Conservation (phyloP, 1,284 basidiomycete species). For the Bondarzewia mesenterica region DNA sequence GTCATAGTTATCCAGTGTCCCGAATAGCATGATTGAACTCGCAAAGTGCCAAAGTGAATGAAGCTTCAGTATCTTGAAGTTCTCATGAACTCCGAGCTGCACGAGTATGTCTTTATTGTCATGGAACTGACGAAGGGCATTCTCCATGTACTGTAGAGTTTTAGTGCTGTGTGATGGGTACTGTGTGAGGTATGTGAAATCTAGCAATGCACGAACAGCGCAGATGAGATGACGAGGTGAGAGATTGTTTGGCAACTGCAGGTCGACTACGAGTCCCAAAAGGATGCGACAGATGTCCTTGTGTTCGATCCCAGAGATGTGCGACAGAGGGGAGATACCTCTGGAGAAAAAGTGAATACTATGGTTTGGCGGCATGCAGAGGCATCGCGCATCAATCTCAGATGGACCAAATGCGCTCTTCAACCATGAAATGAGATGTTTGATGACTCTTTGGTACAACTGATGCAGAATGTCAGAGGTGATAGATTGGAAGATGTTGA, state of each 20-base stretch:
- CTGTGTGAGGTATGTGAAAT: constrained; percentile 28
- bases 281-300: constrained; percentile 26
- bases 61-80: constrained; percentile 18
- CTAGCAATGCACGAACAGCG: constrained; percentile 20
- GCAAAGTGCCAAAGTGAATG: background rate
- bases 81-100: constrained; percentile 5
- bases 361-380: constrained; percentile 23
- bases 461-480: constrained; percentile 37
- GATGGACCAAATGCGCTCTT: constrained; percentile 4
- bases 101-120: constrained; percentile 13
- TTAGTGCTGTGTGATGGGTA: constrained; percentile 20
- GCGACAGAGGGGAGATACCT: constrained; percentile 26
- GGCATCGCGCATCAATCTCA: constrained; percentile 14
- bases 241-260: constrained; percentile 9
- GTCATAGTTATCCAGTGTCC: constrained; percentile 12
- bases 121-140: constrained; percentile 12
- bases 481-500: constrained; percentile 27
- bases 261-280: constrained; percentile 17
- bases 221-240: constrained; percentile 9
- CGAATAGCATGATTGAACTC: background rate
- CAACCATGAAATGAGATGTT: constrained; percentile 22
- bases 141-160: constrained; percentile 5
- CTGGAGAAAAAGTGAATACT: constrained; percentile 28
- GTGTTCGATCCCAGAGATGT: constrained; percentile 24
- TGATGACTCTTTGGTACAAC: constrained; percentile 26